Evolutionary conservation across 169 alveolate genomes (phyloP).

Genomic region (Cryptosporidium muris): DNA sequence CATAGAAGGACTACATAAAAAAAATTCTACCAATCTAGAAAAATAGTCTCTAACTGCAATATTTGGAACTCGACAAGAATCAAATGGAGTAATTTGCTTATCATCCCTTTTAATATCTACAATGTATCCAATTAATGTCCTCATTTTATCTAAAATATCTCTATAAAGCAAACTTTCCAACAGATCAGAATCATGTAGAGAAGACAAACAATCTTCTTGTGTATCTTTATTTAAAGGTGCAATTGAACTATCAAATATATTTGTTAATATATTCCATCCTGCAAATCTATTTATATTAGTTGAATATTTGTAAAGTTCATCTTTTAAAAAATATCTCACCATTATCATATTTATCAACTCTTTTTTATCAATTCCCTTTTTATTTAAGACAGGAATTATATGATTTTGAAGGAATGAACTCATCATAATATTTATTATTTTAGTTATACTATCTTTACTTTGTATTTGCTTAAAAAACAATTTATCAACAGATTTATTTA

Average conservation of each 20-base stretch:
- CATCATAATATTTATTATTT: too few relatives aligned
- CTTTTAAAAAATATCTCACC: too few relatives aligned
- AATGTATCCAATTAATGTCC: constrained; percentile 1
- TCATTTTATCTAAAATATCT: constrained; percentile 3
- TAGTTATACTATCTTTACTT: too few relatives aligned
- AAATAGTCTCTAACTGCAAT: constrained; percentile 46
- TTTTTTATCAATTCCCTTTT: too few relatives aligned
- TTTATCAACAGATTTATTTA: too few relatives aligned
- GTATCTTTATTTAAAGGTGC: neutral
- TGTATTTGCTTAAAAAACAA: too few relatives aligned
- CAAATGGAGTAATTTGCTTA: constrained; percentile 11
- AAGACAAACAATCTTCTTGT: neutral
- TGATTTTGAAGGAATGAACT: too few relatives aligned
- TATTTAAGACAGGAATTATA: too few relatives aligned
- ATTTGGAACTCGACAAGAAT: neutral
- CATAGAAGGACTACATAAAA: constrained; percentile 58
- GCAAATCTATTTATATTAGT: neutral
- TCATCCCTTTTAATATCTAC: constrained; percentile 1
- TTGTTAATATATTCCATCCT: neutral
- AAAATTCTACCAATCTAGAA: constrained; percentile 23
- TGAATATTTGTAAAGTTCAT: too few relatives aligned
- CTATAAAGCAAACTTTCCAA: constrained; percentile 31
- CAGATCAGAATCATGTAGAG: constrained; percentile 32
- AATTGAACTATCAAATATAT: neutral
- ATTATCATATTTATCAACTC: too few relatives aligned